phyloP scores from a whole-genome alignment of 2,329 filamentous ascomycete species.

The Nigrospora oryzae region DNA sequence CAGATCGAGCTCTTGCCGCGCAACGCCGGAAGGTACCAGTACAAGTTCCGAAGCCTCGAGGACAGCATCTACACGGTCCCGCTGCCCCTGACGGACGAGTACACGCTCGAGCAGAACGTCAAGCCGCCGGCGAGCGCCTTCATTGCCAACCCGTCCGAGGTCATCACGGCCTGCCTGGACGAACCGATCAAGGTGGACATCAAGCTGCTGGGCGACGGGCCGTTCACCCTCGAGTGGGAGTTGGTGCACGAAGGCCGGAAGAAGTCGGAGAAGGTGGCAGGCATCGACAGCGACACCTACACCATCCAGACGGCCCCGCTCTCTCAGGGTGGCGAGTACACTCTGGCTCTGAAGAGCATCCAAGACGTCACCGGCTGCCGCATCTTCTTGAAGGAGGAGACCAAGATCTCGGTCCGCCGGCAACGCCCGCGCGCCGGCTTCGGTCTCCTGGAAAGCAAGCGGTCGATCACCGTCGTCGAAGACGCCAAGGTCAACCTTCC shows the following conservation, averaged over 20 bases:
- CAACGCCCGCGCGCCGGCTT: slow-evolving; percentile 85
- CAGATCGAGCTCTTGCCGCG: slow-evolving; percentile 78
- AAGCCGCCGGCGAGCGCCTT: slow-evolving; percentile 62
- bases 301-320: slow-evolving; percentile 70
- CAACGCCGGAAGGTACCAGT: slow-evolving; percentile 77
- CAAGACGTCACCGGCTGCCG: slow-evolving; percentile 83
- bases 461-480: slow-evolving; percentile 67
- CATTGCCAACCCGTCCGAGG: slow-evolving; percentile 29
- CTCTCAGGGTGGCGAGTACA: slow-evolving; percentile 80
- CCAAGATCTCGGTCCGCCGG: slow-evolving; percentile 77
- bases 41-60: slow-evolving; percentile 72
- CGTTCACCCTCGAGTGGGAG: slow-evolving; percentile 89
- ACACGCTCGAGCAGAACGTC: slow-evolving; percentile 71
- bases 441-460: slow-evolving; percentile 74
- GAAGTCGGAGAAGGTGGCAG: slow-evolving; percentile 55
- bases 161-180: slow-evolving; percentile 70
- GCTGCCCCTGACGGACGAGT: slow-evolving; percentile 17
- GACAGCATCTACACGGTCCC: slow-evolving; percentile 71
- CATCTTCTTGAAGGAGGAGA: slow-evolving; percentile 74
- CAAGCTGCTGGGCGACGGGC: slow-evolving; percentile 69
- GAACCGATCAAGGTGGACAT: slow-evolving; percentile 70
- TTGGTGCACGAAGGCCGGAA: slow-evolving; percentile 83
- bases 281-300: slow-evolving; percentile 54
- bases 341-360: slow-evolving; percentile 74
- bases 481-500: slow-evolving; percentile 67